Base-by-base conservation (phyloP, 495 filamentous ascomycete genomes). In the Aspergillus bertholletiae region DNA sequence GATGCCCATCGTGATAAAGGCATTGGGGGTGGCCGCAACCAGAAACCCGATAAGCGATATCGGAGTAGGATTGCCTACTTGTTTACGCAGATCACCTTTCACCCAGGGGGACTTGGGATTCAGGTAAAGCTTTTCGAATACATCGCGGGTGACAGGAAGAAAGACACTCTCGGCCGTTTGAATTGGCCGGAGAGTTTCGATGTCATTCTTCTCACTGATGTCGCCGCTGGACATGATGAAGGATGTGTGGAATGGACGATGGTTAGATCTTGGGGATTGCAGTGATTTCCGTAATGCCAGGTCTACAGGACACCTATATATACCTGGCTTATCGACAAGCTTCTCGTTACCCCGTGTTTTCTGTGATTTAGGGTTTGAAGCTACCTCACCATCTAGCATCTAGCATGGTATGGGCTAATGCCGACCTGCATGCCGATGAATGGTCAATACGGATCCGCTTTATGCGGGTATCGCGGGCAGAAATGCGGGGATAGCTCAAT, bases 111-210 rank as follows among this genome's bases (percentile, higher is more conserved):
- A 60, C 57, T 86, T 81, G 5, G 84, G 85, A 8, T 78, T 83
- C 9, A 90, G 76, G 59, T 88, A 89, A 27, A 90, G 74, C 71
- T 88, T 89, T 73, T 89, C 87, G 62, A 90, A 90, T 0, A 84
- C 74, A 61, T 88, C 87, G 15, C 84, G 63, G 1, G 69, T 60
- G 22, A 74, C 70, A 13, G 71, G 68, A 23, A 74, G 63, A 34
- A 71, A 49, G 15, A 73, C 64, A 46, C 68, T 74, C 21, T 72
- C 71, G 0, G 69, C 62, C 1, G 71, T 74, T 35, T 67, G 65
- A 21, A 65, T 63, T 40, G 60, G 66, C 37, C 58, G 65, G 18
- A 74, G 68, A 51, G 40, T 51, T 37, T 34, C 20, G 9, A 39
- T 49, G 30, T 49, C 53, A 37, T 51, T 34, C 46, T 53, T 58